Base-by-base conservation (phyloP, 2,329 filamentous ascomycete genomes). In the Grosmannia serpens region DNA sequence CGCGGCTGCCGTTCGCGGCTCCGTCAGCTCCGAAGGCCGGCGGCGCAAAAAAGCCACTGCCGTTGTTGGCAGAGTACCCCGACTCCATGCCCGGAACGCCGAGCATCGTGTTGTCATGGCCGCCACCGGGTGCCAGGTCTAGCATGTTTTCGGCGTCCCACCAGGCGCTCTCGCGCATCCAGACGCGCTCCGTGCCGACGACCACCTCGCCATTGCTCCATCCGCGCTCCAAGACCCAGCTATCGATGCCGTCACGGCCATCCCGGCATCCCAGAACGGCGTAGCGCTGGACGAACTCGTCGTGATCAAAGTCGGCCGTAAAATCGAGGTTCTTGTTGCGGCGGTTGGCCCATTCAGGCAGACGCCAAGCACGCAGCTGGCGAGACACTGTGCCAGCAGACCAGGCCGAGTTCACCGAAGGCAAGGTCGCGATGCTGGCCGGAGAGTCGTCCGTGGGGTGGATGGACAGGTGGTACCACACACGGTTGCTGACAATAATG, bases 201-300 rank as follows among this genome's bases (percentile, higher is more conserved):
- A 96, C 84, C 2, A 97, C 91, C 73, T 97, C 94, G 46, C 94
- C 94, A 65, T 99, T 99, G 74, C 90, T 96, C 94, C 94, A 99
- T 1, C 94, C 94, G 60, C 94, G 85, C 72, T 97, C 91, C 55
- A 97, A 80, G 59, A 95, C 80, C 90, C 92, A 99, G 66, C 82
- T 95, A 68, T 97, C 90, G 57, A 96, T 91, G 53, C 92, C 94
- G 62, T 99, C 94, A 62, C 84, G 85, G 59, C 94, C 94, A 63
- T 95, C 90, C 65, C 86, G 83, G 70, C 94, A 99, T 17, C 94
- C 94, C 0, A 99, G 80, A 7, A 83, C 77, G 6, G 84, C 78
- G 69, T 96, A 99, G 51, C 94, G 85, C 65, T 86, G 84, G 24
- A 85, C 82, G 66, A 99, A 97, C 70, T 99, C 94, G 20, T 96